A percentile compares a stretch with the other conserved stretches of the same genome.
Conservation (phyloP, 805 yeast species). For the baker's yeast (Saccharomyces cerevisiae) region DNA sequence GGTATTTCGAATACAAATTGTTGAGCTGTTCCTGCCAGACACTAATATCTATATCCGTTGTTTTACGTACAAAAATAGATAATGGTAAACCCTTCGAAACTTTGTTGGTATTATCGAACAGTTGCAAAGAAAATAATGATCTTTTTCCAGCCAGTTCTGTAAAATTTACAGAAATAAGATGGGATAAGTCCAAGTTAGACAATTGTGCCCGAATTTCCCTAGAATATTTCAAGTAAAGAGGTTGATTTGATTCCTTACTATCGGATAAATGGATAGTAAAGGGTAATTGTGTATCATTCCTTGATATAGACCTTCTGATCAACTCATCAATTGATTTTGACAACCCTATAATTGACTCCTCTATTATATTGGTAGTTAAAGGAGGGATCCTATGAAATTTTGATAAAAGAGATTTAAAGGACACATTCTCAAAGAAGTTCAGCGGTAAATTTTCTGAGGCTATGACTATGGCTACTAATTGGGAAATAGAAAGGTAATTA, state of each 20-base stretch:
- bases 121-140: constrained; percentile 8
- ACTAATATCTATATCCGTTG: background rate
- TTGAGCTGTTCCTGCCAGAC: background rate
- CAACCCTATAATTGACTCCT: background rate
- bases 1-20: background rate
- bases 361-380: background rate
- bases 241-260: background rate
- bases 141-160: constrained; percentile 4
- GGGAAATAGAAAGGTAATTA: background rate
- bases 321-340: constrained; percentile 4
- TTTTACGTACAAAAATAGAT: constrained; percentile 1
- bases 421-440: constrained; percentile 2
- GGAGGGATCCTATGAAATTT: background rate
- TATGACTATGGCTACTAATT: constrained; percentile 6
- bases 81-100: constrained; percentile 5
- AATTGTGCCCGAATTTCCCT: background rate
- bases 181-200: background rate
- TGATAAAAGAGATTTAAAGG: constrained; percentile 3
- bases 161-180: constrained; percentile 5
- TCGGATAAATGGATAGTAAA: constrained; percentile 1
- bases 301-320: background rate
- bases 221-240: background rate
- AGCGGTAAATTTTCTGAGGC: constrained; percentile 10
- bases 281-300: background rate
- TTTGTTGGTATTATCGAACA: constrained; percentile 3